Conservation (phyloP, 2,329 filamentous ascomycete genomes). For the Aspergillus quadricinctus region DNA sequence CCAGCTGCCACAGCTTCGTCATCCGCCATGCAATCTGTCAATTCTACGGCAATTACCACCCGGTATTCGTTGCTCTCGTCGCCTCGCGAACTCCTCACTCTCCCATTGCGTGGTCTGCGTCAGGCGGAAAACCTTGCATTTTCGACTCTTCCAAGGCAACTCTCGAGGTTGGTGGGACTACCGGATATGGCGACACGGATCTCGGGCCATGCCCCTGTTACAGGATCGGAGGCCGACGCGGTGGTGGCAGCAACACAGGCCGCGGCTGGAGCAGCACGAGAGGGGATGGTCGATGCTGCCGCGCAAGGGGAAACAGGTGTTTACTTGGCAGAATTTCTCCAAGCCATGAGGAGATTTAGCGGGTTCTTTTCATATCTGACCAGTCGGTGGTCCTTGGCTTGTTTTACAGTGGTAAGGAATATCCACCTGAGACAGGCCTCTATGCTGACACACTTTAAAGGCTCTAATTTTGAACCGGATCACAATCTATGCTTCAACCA, state of each 20-base stretch:
- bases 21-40: slow-evolving; percentile 17
- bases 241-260: slow-evolving; percentile 37
- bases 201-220: slow-evolving; percentile 17
- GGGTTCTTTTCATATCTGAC: slow-evolving; percentile 88
- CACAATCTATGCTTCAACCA: slow-evolving; percentile 85
- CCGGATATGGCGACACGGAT: slow-evolving; percentile 22
- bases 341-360: slow-evolving; percentile 64
- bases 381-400: slow-evolving; percentile 86
- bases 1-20: slow-evolving; percentile 12
- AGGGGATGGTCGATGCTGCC: slow-evolving; percentile 30
- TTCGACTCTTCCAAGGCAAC: slow-evolving; percentile 29
- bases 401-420: slow-evolving; percentile 65
- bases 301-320: slow-evolving; percentile 29
- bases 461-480: slow-evolving; percentile 86
- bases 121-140: slow-evolving; percentile 35
- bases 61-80: slow-evolving; percentile 23
- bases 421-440: too few relatives aligned
- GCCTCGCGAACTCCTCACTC: slow-evolving; percentile 29
- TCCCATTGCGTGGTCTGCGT: slow-evolving; percentile 35
- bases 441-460: slow-evolving; percentile 32
- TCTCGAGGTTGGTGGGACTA: slow-evolving; percentile 27
- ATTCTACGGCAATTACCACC: slow-evolving; percentile 16
- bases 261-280: slow-evolving; percentile 30
- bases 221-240: slow-evolving; percentile 33
- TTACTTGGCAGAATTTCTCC: slow-evolving; percentile 43